These are phyloP conservation scores for Aspergillus sclerotiicarbonarius DNA, from an alignment of 495 filamentous ascomycete species.

Conservation along the genomic window DNA sequence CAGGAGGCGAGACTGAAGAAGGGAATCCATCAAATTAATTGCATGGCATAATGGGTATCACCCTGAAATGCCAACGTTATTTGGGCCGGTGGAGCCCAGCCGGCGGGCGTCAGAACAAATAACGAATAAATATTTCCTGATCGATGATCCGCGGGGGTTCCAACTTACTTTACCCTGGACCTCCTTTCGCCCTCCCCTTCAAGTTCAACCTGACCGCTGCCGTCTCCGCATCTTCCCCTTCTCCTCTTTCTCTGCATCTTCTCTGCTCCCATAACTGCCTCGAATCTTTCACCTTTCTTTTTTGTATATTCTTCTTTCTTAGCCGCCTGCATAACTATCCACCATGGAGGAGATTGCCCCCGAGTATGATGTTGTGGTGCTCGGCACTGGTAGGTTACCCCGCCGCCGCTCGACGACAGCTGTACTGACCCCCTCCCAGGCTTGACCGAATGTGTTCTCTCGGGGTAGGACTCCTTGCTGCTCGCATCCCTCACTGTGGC, in stretches of 20 bases:
- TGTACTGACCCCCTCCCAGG: slow-evolving; percentile 56
- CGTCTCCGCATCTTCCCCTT: slow-evolving; percentile 20
- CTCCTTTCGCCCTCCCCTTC: slow-evolving; percentile 5
- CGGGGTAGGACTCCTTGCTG: slow-evolving; percentile 61
- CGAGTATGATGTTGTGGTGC: slow-evolving; percentile 97
- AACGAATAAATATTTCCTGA: slow-evolving; percentile 4
- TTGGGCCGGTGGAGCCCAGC: slow-evolving; percentile 8
- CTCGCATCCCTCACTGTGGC: neutral
- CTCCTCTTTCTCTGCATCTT: slow-evolving; percentile 8
- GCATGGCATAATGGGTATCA: neutral
- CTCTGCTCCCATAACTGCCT: slow-evolving; percentile 3
- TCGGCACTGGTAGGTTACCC: slow-evolving; percentile 81
- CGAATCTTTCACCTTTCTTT: slow-evolving; percentile 13
- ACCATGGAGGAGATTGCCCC: slow-evolving; percentile 94
- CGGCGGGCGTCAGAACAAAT: neutral
- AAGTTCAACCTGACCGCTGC: slow-evolving; percentile 4
- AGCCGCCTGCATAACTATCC: slow-evolving; percentile 17
- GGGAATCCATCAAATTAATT: neutral
- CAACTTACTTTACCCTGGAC: slow-evolving; percentile 14
- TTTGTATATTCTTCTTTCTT: slow-evolving; percentile 17
- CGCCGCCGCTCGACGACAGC: slow-evolving; percentile 32
- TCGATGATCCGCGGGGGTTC: slow-evolving; percentile 21
- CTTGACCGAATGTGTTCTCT: slow-evolving; percentile 97
- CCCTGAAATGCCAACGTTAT: slow-evolving; percentile 9
- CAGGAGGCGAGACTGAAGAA: slow-evolving; percentile 10